Conservation (phyloP, 495 filamentous ascomycete genomes). For the Penicillium ucsense region DNA sequence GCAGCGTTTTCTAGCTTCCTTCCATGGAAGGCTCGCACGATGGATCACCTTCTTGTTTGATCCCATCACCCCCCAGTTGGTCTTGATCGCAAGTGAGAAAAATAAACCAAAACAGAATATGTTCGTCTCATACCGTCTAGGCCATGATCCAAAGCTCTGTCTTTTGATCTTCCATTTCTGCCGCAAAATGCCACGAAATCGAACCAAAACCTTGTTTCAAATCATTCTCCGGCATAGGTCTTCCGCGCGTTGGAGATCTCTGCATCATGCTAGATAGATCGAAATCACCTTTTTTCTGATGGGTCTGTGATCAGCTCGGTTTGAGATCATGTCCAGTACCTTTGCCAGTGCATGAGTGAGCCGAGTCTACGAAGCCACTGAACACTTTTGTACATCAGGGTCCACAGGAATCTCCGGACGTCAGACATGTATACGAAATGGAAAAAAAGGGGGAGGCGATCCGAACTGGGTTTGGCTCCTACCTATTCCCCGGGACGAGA, state of each 20-base stretch:
- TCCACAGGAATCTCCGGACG: too few species aligned
- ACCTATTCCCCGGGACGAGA: slow-evolving; percentile 21
- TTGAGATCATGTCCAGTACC: too few species aligned
- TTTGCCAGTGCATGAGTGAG: too few species aligned
- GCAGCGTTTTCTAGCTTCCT: slow-evolving; percentile 18
- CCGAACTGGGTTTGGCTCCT: slow-evolving; percentile 11
- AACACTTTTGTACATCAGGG: too few species aligned
- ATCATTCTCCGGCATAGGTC: too few species aligned
- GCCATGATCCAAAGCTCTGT: too few species aligned
- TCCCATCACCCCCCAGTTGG: too few species aligned
- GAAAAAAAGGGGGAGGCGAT: slow-evolving; percentile 8
- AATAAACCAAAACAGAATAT: neutral
- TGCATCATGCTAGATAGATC: slow-evolving; percentile 6
- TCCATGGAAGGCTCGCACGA: slow-evolving; percentile 12
- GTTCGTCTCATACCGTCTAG: slow-evolving; percentile 4
- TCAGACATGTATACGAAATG: neutral
- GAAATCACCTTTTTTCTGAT: slow-evolving; percentile 10
- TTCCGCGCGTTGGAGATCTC: too few species aligned
- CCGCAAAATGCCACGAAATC: neutral
- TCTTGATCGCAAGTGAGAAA: neutral
- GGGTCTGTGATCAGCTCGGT: slow-evolving; percentile 5
- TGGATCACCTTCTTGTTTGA: too few species aligned
- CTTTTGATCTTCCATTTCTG: neutral
- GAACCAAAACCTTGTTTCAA: too few species aligned
- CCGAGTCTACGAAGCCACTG: too few species aligned